Evolutionary conservation across 768 basidiomycete species (phyloP).

Genomic region (Coprinellus micaceus): DNA sequence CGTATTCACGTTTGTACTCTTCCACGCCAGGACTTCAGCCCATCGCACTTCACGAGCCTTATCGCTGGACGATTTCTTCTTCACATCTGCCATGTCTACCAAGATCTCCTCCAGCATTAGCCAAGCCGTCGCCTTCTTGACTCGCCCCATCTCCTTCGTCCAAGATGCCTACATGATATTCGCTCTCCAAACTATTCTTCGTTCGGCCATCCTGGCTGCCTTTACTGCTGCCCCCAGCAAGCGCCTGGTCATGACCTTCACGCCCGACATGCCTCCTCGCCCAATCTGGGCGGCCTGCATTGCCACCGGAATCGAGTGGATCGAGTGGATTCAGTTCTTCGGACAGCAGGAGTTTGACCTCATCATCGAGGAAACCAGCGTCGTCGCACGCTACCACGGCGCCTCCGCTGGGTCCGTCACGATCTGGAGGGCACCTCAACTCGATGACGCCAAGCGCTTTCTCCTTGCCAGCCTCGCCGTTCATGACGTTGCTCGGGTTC

Average conservation of each 20-base stretch:
- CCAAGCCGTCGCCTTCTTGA: conserved; percentile 35
- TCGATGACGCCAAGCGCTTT: conserved; percentile 16
- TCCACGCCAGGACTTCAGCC: not conserved
- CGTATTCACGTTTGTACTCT: not conserved
- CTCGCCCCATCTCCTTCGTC: conserved; percentile 30
- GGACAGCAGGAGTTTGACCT: conserved; percentile 34
- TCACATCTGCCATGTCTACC: conserved; percentile 1
- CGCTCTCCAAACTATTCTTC: conserved; percentile 28
- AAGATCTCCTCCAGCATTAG: conserved; percentile 22
- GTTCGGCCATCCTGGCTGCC: conserved; percentile 21
- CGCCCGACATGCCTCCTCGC: conserved; percentile 28
- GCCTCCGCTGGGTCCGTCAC: conserved; percentile 20
- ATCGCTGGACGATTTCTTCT: conserved; percentile 8
- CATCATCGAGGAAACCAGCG: conserved; percentile 25
- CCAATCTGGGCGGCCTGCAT: conserved; percentile 34
- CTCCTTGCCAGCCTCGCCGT: conserved; percentile 15
- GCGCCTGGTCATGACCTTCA: conserved; percentile 25
- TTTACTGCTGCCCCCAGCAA: conserved; percentile 12
- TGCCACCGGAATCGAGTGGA: conserved; percentile 30
- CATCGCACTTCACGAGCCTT: not conserved
- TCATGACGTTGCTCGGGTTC: conserved; percentile 19
- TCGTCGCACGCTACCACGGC: conserved; percentile 27
- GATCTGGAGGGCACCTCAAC: conserved; percentile 25
- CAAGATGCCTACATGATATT: conserved; percentile 21
- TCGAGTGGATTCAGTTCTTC: conserved; percentile 34